Evolutionary conservation across 176 grass and related monocot genomes (phyloP).

Genomic region (Aegilops umbellulata): DNA sequence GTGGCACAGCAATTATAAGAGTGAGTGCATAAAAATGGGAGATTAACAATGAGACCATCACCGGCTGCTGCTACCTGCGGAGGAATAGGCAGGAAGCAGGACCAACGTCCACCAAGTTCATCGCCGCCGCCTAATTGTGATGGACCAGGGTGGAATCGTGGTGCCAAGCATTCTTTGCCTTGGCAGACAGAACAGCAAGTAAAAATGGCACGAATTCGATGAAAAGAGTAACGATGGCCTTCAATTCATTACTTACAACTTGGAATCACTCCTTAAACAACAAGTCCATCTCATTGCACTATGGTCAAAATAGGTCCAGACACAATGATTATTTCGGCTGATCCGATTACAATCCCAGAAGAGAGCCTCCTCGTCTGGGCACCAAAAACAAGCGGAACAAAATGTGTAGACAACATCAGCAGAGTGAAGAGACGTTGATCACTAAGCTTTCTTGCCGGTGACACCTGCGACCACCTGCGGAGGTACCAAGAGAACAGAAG

Average conservation of each 20-base stretch:
- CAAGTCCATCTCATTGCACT: background rate
- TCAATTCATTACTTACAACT: background rate
- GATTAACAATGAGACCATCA: background rate
- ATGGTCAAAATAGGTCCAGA: slow-evolving; percentile 2
- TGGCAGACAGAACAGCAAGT: background rate
- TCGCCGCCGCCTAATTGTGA: background rate
- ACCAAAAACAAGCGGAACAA: slow-evolving; percentile 22
- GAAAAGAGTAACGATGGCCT: background rate
- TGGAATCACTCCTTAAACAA: background rate
- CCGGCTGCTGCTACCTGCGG: no score
- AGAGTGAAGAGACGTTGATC: background rate
- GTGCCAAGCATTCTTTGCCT: background rate
- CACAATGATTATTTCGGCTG: slow-evolving; percentile 40
- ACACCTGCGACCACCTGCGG: slow-evolving; percentile 88
- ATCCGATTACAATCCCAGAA: background rate
- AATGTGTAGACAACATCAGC: slow-evolving; percentile 1
- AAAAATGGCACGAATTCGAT: background rate
- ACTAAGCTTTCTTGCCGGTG: slow-evolving; percentile 56
- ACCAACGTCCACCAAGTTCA: background rate
- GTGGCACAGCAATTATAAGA: background rate
- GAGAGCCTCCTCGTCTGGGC: background rate
- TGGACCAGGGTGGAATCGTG: no score
- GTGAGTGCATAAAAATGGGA: background rate
- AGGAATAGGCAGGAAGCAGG: background rate
- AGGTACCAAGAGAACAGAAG: background rate